Evolutionary conservation across 164 flowering plant genomes (phyloP).

Genomic region (Warburgia ugandensis): DNA sequence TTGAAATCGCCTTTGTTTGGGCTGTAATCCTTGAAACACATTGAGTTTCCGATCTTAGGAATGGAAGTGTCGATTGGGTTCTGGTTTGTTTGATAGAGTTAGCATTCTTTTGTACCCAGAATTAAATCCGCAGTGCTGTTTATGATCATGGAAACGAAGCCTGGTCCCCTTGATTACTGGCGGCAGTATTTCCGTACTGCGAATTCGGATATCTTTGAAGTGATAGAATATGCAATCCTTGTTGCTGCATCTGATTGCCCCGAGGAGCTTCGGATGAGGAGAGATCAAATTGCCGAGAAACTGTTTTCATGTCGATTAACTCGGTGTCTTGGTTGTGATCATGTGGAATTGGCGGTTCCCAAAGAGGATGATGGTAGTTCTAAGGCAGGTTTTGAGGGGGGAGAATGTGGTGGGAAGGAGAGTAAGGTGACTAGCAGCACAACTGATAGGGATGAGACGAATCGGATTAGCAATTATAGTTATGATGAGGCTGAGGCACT

Average conservation of each 20-base stretch:
- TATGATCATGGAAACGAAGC: slow-evolving; percentile 8
- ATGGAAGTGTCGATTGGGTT: too few relatives aligned
- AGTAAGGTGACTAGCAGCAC: slow-evolving; percentile 46
- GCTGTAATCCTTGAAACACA: too few relatives aligned
- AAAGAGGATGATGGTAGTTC: slow-evolving; percentile 20
- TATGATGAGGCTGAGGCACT: slow-evolving; percentile 83
- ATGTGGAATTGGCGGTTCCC: slow-evolving; percentile 16
- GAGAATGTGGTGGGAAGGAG: slow-evolving; percentile 34
- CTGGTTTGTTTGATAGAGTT: too few relatives aligned
- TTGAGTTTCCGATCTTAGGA: too few relatives aligned
- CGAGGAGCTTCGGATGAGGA: slow-evolving; percentile 23
- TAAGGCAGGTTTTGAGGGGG: slow-evolving; percentile 18
- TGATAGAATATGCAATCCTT: slow-evolving; percentile 26
- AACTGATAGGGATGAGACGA: slow-evolving; percentile 25
- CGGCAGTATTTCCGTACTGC: slow-evolving; percentile 24
- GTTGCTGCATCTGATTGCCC: slow-evolving; percentile 34
- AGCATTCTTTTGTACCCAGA: too few relatives aligned
- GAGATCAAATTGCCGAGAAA: slow-evolving; percentile 30
- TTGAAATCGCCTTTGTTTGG: too few relatives aligned
- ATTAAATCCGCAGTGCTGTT: too few relatives aligned
- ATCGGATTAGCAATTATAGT: slow-evolving; percentile 45
- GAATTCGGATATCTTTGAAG: slow-evolving; percentile 24
- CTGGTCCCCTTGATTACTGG: slow-evolving; percentile 25
- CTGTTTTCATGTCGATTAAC: slow-evolving; percentile 19
- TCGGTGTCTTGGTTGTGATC: slow-evolving; percentile 25